Evolutionary conservation across 1,284 basidiomycete genomes (phyloP), one percentile per base, ranked within the genome.

Genomic region (Trametes polyzona): DNA sequence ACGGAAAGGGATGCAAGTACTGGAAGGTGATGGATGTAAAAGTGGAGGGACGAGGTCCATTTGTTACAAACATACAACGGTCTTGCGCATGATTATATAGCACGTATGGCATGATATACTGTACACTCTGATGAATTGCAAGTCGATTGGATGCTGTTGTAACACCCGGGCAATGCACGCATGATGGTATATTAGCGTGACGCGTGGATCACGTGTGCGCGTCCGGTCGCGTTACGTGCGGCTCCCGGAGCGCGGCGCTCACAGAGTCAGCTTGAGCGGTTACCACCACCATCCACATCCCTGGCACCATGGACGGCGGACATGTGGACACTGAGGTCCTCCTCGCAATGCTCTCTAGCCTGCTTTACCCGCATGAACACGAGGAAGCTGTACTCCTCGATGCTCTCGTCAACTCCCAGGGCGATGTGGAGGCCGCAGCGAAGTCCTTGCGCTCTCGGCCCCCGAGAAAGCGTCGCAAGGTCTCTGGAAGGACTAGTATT

Each of bases 271-370:
- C 40, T 30, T 48, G 37, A 33, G 17, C 21, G n/a, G n/a, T n/a
- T 3, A 36, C 41, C 41, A 44, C 40, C 24, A 52, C 44, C 50
- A 35, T 30, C 26, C n/a, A 23, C 48, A 8, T 2, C 29, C 8
- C 3, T 26, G n/a, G 11, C 35, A 16, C 42, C 23, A 63, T 63
- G 58, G 58, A 55, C 33, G 21, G 32, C 35, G 21, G 52, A 16
- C 52, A 55, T 4, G 21, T 40, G 55, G 89, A 92, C 70, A 92
- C 87, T 0, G 90, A 92, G 24, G 82, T 76, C 1, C 76, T 90
- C 35, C 75, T 92, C 46, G 88, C 83, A 11, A 74, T 90, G 52
- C 80, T 90, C 17, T 73, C 76, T 19, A 92, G 88, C 67, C 73
- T 89, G 6, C 68, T 91, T 7, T 71, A 76, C 12, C 65, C 69